Evolutionary conservation across 352 stramenopile species (phyloP), one percentile per base, ranked within the genome.

Genomic region (Globisporangium radiosum): DNA sequence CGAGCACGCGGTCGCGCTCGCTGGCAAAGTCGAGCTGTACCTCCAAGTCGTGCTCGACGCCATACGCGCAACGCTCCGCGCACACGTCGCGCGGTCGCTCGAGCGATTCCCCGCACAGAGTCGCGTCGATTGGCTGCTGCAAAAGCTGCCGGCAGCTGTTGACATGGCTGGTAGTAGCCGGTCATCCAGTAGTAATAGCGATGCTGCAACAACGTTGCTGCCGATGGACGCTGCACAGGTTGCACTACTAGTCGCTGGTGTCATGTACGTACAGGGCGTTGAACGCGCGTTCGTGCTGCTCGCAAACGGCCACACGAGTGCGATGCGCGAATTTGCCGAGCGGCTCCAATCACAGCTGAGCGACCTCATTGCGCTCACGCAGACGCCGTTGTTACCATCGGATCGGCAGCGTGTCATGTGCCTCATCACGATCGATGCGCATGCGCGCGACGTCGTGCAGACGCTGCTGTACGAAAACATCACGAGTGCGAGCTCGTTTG

Each of bases 21-120:
- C 92, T 50, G 96, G 96, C 9, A 98, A 99, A 79, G 94, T 98
- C 15, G 95, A 99, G 63, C 63, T 96, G 8, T 99, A 99, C 63
- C 82, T 98, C 63, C 90, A 98, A 59, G 92, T 78, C 7, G 66
- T 98, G 47, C 70, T 98, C 19, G 79, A 97, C 40, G 85, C 81
- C 9, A 97, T 97, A 77, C 96, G 96, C 52, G 55, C 63, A 6
- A 95, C 95, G 9, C 75, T 99, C 8, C 91, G 86, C 37, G 76
- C 86, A 8, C 96, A 96, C 56, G 77, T 98, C 15, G 81, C 76
- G 11, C 70, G 88, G 7, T 98, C 92, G 7, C 72, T 98, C 5
- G 66, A 67, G 13, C 78, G 95, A 1, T 98, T 98, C 72, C 72
- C 83, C 4, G 67, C 89, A 51, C 89, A 98, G 71, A 85, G 88